Base-by-base conservation (phyloP, 2,329 filamentous ascomycete genomes). In the Cercospora canescens region DNA sequence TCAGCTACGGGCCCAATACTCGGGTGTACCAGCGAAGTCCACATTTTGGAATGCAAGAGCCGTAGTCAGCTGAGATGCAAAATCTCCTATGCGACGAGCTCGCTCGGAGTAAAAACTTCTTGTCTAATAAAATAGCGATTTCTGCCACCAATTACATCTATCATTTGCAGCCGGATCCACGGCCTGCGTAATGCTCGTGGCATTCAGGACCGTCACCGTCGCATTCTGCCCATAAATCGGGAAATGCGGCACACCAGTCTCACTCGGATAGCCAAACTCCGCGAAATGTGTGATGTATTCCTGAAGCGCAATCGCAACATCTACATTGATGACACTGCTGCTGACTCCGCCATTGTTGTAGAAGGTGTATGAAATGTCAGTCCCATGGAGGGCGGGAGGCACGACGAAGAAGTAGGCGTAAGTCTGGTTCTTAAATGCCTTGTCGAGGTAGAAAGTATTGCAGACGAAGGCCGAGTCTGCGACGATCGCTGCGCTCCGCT, bases 111-210 rank as follows among this genome's bases (percentile, higher is more conserved):
- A 14, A 12, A 50, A 7, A 50, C 12, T 6, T 34, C 6, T 35
- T 18, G 1, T 16, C 52, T 56, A 56, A 30, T 56, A 56, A 9
- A 12, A 63, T 37, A 57, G 16, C 16, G 35, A 52, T n/a, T 63
- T 80, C 76, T 86, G 83, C 85, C 85, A 87, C 78, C 80, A 87
- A 62, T 76, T 75, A 74, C 85, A 87, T 69, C 85, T 78, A 48
- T 71, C 71, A 70, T 83, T 85, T 9, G 79, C 80, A 63, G 81
- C 80, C 11, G 77, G 76, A 74, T 87, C 85, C 65, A 67, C 76
- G 39, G 77, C 30, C 45, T 64, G 79, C 74, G 28, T 73, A 6
- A 64, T 60, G 11, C 66, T 67, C 6, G 68, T 70, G n/a, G 52
- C 61, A 55, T 70, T 70, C 18, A 87, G 73, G 18, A 80, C 77